A percentile compares a stretch with the other conserved stretches of the same genome.
Conservation (phyloP, 768 basidiomycete genomes). For the Naematelia encephala region DNA sequence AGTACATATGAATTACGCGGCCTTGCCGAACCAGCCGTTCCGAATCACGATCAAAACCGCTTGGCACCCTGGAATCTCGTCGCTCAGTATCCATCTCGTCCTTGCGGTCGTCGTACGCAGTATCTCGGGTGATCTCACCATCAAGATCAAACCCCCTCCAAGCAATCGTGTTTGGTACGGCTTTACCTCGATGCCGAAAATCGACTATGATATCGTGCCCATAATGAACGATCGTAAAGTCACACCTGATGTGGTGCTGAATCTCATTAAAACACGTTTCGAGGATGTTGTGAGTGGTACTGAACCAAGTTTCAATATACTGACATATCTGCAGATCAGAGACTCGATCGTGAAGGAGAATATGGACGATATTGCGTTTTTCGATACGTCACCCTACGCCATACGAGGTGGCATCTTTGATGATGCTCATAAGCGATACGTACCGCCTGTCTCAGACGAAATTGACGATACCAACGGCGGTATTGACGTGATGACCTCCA, state of each 20-base stretch:
- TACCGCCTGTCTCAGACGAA: not conserved
- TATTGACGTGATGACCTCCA: slow-evolving; percentile 16
- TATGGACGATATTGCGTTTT: slow-evolving; percentile 98
- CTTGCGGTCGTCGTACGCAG: slow-evolving; percentile 83
- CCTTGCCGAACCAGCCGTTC: slow-evolving; percentile 59
- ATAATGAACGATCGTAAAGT: slow-evolving; percentile 92
- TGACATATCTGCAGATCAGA: slow-evolving; percentile 62
- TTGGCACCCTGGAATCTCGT: slow-evolving; percentile 81
- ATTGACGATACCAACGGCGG: not conserved
- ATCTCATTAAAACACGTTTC: slow-evolving; percentile 81
- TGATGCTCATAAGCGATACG: slow-evolving; percentile 58
- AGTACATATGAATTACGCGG: slow-evolving; percentile 60
- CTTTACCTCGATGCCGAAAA: slow-evolving; percentile 82
- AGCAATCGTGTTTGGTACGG: slow-evolving; percentile 89
- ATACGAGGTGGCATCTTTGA: slow-evolving; percentile 85
- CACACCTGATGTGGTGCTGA: slow-evolving; percentile 86
- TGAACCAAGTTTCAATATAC: not conserved
- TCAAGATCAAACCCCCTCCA: slow-evolving; percentile 85
- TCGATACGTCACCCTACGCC: slow-evolving; percentile 64
- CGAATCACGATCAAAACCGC: slow-evolving; percentile 86
- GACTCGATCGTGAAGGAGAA: slow-evolving; percentile 94
- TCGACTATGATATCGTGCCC: slow-evolving; percentile 86
- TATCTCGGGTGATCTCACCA: slow-evolving; percentile 81
- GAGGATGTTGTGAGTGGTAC: slow-evolving; percentile 69
- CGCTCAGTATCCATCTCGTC: slow-evolving; percentile 83